Base-by-base conservation (phyloP, 2,329 filamentous ascomycete genomes). In the Exophiala lecanii-corni region DNA sequence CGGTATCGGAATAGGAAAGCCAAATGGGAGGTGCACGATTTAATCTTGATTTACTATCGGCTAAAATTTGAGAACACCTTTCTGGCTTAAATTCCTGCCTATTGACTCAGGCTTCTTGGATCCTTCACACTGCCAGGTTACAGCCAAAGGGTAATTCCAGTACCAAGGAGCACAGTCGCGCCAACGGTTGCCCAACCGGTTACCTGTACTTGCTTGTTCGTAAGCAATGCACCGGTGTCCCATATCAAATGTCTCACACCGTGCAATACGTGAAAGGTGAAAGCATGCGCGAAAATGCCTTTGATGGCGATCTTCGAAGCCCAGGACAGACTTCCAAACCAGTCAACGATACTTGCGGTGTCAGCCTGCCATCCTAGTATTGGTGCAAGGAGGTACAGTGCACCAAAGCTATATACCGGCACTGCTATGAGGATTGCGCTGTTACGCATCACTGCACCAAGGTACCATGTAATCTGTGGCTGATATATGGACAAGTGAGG, bases 401-500 rank as follows among this genome's bases (percentile, higher is more conserved):
- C 67, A 50, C 84, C 81, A 72, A 87, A 95, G 62, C 79, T 66
- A 76, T 95, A 96, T 50, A 94, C 75, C 36, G 73, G 68, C 52
- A 82, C 85, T 45, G 81, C 82, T 55, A 94, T 75, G 47, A 75
- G 66, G 61, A 76, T 69, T 59, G 86, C 89, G 12, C 86, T 89
- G 70, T 94, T 80, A 60, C 89, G 88, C 72, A 88, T 86, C 69
- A 86, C 75, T 43, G 73, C 81, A 57, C 81, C 82, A 55, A 75
- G 75, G 65, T 86, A 82, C 83, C 82, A 95, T 58, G 86, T 92
- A 69, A 95, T 86, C 67, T 86, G 81, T 47, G 84, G 78, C 65
- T 80, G 77, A 80, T 95, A 96, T 76, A 94, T 89, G 60, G 70
- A 64, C 51, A 96, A 78, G 63, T 96, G 89, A 41, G 89, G 89